Evolutionary conservation across 169 alveolate genomes (phyloP), one percentile per base, ranked within the genome.

Genomic region (Eimeria necatrix): DNA sequence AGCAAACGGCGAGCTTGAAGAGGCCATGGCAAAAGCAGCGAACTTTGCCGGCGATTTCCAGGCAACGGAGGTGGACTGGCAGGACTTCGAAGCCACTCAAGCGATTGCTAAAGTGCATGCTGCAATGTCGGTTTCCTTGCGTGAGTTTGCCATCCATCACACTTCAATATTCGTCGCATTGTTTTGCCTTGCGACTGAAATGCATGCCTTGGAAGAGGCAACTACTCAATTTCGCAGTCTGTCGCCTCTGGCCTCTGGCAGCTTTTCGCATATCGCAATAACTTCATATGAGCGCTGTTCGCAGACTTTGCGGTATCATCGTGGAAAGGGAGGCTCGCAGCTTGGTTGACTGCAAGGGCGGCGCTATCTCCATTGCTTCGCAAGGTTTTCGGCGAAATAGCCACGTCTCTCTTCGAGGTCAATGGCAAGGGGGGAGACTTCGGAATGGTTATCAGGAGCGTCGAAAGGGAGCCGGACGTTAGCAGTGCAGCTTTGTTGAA

Each of bases 361-460:
- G 48, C 51, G 41, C 26, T 84, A 10, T 5, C 48, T 12, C n/a
- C 46, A 5, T 32, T 84, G 78, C 92, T 84, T 32, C 61, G 80
- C 22, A 84, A 26, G 41, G 92, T n/a, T 10, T 60, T 84, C 52
- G 92, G 92, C 4, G 92, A 84, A 84, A 16, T 84, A 41, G 71
- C 78, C 8, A 18, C 92, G 24, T 22, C 51, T 24, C 26, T 84
- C 56, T 59, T 84, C 49, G 80, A 56, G 74, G 78, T 4, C 7
- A 26, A 84, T 24, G 78, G 12, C 1, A 60, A 24, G 16, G 92
- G 80, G 26, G 24, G 41, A 49, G 22, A 26, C 22, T 84, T 84
- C 51, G 92, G 73, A 24, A 4, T 41, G 48, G 48, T 32, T 14
- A 59, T 84, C 46, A 60, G n/a, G 10, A 56, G 78, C 22, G 92